These are phyloP conservation scores for Candolleomyces efflorescens DNA, from an alignment of 768 basidiomycete species.

Conservation along the genomic window DNA sequence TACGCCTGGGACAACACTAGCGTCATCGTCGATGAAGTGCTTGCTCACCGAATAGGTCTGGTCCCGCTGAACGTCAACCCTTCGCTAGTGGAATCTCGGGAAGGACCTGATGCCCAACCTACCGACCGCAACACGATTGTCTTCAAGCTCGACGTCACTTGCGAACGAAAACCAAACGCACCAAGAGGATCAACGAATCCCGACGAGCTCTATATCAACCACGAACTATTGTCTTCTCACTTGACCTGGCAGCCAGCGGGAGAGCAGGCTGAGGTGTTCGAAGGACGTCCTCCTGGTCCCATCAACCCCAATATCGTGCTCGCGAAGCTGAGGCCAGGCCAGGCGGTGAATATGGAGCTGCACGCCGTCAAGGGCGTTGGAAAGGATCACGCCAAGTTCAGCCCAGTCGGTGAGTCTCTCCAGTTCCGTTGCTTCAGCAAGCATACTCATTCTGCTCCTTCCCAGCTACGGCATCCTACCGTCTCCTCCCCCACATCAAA, in stretches of 20 bases:
- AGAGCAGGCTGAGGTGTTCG: conserved; percentile 65
- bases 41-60: conserved; percentile 89
- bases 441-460: background rate
- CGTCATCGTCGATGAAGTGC: conserved; percentile 90
- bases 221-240: conserved; percentile 63
- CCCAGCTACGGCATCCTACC: conserved; percentile 91
- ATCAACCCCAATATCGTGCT: conserved; percentile 83
- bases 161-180: conserved; percentile 55
- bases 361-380: conserved; percentile 93
- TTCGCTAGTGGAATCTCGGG: conserved; percentile 54
- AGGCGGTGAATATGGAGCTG: conserved; percentile 77
- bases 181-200: conserved; percentile 53
- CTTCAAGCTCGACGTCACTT: conserved; percentile 69
- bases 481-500: conserved; percentile 82
- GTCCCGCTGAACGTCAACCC: conserved; percentile 90
- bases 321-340: conserved; percentile 89
- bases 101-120: conserved; percentile 49
- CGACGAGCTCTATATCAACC: conserved; percentile 64
- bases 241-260: conserved; percentile 80
- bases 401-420: conserved; percentile 72
- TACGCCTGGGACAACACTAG: conserved; percentile 95
- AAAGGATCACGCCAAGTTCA: conserved; percentile 95
- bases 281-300: conserved; percentile 50
- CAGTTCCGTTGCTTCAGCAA: background rate
- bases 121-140: conserved; percentile 92